Evolutionary conservation across 257 asterid species (phyloP).

Genomic region (Anisodus acutangulus): DNA sequence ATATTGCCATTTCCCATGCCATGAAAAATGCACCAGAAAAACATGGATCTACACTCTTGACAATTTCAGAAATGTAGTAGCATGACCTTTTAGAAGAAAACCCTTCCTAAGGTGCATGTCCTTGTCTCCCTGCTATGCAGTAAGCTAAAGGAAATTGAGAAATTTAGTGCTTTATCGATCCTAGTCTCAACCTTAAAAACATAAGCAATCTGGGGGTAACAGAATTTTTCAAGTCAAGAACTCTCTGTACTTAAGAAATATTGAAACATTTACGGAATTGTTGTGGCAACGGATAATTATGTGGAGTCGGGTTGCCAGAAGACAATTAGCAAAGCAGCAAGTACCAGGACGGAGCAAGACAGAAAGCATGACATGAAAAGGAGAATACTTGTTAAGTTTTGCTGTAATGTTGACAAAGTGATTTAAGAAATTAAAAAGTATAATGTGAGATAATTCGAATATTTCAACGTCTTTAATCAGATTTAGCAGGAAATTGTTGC

Average conservation of each 20-base stretch:
- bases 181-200: conserved; percentile 13
- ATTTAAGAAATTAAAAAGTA: background rate
- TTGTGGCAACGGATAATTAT: background rate
- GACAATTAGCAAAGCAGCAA: background rate
- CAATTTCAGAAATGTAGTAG: background rate
- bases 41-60: background rate
- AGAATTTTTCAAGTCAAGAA: background rate
- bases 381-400: background rate
- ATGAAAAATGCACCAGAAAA: conserved; percentile 1
- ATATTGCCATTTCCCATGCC: background rate
- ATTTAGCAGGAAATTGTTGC: conserved; percentile 21
- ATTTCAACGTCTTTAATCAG: background rate
- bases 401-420: background rate
- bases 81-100: conserved; percentile 7
- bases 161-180: background rate
- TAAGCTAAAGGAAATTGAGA: background rate
- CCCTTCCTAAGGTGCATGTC: background rate
- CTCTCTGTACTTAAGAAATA: background rate
- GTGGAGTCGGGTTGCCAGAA: background rate
- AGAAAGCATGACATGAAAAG: background rate
- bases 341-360: background rate
- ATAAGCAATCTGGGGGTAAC: background rate
- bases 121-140: background rate
- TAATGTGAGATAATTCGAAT: background rate
- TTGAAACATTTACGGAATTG: background rate